phyloP scores from a whole-genome alignment of 1,284 basidiomycete species.

The Pascua guehoae region DNA sequence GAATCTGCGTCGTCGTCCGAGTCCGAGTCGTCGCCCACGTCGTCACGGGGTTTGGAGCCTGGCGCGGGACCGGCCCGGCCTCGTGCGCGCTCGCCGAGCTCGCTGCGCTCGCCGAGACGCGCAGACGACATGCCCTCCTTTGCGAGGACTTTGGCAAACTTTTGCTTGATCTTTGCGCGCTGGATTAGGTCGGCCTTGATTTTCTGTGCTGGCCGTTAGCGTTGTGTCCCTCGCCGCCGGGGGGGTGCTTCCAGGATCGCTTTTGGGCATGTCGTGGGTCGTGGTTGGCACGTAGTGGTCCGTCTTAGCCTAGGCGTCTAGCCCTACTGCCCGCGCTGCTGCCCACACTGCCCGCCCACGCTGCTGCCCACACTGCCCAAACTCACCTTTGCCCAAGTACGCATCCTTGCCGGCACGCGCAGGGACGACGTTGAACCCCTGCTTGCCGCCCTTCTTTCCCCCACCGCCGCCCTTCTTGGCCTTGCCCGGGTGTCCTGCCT shows the following conservation, averaged over 20 bases:
- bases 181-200: slow-evolving; percentile 55
- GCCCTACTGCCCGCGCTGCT: too few relatives aligned
- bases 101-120: slow-evolving; percentile 24
- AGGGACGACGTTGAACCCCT: slow-evolving; percentile 47
- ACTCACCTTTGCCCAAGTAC: slow-evolving; percentile 50
- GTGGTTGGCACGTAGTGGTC: neutral
- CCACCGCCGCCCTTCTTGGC: slow-evolving; percentile 1
- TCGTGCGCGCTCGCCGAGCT: slow-evolving; percentile 1
- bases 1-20: slow-evolving; percentile 8
- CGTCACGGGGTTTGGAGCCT: neutral
- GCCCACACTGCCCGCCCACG: too few relatives aligned
- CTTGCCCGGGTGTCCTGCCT: slow-evolving; percentile 23
- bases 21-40: slow-evolving; percentile 3
- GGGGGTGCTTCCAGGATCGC: too few relatives aligned
- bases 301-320: too few relatives aligned
- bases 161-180: slow-evolving; percentile 55
- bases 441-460: slow-evolving; percentile 4
- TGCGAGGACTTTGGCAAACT: slow-evolving; percentile 52
- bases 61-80: neutral
- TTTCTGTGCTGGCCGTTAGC: slow-evolving; percentile 47
- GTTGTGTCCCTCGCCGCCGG: too few relatives aligned
- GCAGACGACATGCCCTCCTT: slow-evolving; percentile 46
- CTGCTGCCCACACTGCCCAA: too few relatives aligned
- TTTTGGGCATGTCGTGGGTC: too few relatives aligned
- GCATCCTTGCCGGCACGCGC: slow-evolving; percentile 44